phyloP scores from a whole-genome alignment of 805 yeast genomes.

The Debaryomyces maramus region DNA sequence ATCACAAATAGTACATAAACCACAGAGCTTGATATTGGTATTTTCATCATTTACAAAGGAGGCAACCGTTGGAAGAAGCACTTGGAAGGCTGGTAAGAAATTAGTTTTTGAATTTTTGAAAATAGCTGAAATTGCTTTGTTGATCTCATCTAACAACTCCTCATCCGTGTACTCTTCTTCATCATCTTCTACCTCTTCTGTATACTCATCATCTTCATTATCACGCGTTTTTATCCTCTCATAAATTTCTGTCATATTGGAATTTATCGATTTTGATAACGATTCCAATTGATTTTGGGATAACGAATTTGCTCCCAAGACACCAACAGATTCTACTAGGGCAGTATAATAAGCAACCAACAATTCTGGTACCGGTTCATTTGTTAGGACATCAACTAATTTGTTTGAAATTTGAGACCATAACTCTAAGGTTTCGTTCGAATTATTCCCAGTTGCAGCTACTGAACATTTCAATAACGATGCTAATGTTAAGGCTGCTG shows the following conservation, averaged over 20 bases:
- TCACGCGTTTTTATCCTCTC: constrained; percentile 74
- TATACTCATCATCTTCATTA: constrained; percentile 77
- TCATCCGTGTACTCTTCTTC: constrained; percentile 90
- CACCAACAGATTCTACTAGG: constrained; percentile 61
- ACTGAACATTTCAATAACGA: constrained; percentile 66
- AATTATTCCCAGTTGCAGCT: constrained; percentile 54
- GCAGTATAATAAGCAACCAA: constrained; percentile 76
- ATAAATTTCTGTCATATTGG: constrained; percentile 64
- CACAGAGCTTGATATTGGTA: constrained; percentile 70
- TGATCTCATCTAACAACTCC: constrained; percentile 83
- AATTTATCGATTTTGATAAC: constrained; percentile 59
- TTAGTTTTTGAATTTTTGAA: constrained; percentile 60
- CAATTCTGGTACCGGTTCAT: constrained; percentile 83
- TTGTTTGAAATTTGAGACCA: constrained; percentile 74
- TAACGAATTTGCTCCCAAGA: constrained; percentile 66
- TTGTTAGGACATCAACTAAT: constrained; percentile 62
- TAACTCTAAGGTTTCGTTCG: constrained; percentile 60
- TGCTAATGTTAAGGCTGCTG: constrained; percentile 86
- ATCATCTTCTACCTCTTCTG: constrained; percentile 80
- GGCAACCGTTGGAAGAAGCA: constrained; percentile 61
- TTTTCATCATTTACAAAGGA: constrained; percentile 64
- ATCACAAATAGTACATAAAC: constrained; percentile 78
- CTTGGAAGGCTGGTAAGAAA: constrained; percentile 66
- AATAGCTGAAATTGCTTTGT: constrained; percentile 67
- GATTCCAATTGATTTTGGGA: constrained; percentile 53